phyloP scores from a whole-genome alignment of 2,329 filamentous ascomycete species.

The Aspergillus nomiae region DNA sequence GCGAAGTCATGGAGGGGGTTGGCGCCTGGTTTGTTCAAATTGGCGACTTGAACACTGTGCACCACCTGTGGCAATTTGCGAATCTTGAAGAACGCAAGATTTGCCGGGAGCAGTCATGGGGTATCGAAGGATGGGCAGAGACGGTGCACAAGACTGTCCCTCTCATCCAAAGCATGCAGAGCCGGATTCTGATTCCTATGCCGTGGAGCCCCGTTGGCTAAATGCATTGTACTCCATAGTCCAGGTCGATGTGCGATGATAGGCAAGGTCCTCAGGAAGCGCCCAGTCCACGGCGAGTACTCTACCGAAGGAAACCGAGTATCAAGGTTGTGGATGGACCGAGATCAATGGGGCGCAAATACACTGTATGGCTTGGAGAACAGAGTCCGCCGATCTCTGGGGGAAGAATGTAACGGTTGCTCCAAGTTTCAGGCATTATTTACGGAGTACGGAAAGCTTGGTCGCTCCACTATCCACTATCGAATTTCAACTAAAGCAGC shows the following conservation, averaged over 20 bases:
- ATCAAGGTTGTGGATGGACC: neutral
- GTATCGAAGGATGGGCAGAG: conserved; percentile 90
- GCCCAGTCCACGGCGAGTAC: conserved; percentile 1
- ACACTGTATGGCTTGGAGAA: neutral
- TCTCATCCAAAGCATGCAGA: conserved; percentile 95
- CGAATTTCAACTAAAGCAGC: conserved; percentile 5
- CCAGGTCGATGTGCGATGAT: conserved; percentile 8
- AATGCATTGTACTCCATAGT: conserved; percentile 3
- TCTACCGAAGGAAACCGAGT: conserved; percentile 2
- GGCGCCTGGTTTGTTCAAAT: conserved; percentile 99
- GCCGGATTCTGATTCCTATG: conserved; percentile 88
- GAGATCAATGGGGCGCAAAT: neutral
- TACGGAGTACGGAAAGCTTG: neutral
- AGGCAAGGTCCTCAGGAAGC: neutral
- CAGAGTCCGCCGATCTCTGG: neutral
- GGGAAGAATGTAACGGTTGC: neutral
- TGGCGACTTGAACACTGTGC: conserved; percentile 94
- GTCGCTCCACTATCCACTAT: conserved; percentile 2
- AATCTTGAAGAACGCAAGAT: conserved; percentile 91
- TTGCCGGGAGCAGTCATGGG: conserved; percentile 92
- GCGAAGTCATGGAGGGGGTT: conserved; percentile 97
- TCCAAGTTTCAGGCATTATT: neutral
- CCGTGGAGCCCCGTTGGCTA: conserved; percentile 92
- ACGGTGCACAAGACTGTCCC: conserved; percentile 99
- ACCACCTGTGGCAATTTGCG: conserved; percentile 98